Base-by-base conservation (phyloP, 2,329 filamentous ascomycete species). In the Claviceps arundinis region DNA sequence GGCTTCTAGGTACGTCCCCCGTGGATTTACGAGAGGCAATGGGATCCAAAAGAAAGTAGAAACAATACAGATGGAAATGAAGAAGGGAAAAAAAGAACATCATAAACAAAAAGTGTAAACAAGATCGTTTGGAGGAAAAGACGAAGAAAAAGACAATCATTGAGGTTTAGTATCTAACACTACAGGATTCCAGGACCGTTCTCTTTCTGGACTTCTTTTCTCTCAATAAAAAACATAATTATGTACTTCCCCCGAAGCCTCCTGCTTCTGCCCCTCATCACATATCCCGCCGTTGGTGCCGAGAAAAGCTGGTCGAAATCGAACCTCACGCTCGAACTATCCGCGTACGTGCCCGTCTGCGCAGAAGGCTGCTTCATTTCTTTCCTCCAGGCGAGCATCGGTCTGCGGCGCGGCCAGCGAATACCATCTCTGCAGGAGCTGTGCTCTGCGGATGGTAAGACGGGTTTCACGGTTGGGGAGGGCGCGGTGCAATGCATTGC, bases 381-480 rank as follows among this genome's bases (percentile, higher is more conserved):
- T 9, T 88, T 87, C 59, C 69, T 88, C 57, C 63, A 65, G n/a
- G 68, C 72, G 55, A 81, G 84, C 63, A 86, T 79, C 61, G 71
- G 73, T 38, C 59, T 63, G 19, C 66, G 64, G 48, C 61, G 64
- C 47, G 85, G 82, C 60, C 70, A 71, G 34, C 61, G 65, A 37
- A 67, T 68, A 14, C 71, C 75, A 11, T 73, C 81, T 26, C 63
- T 87, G 57, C 67, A 73, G 59, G 87, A 82, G 58, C 71, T 89
- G 6, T 89, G 85, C 64, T 73, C 74, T 40, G 72, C 73, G 53
- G 70, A 71, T 37, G 82, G 82, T 8, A 67, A 64, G 13, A 76
- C 76, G 34, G 82, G 81, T 9, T 84, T 81, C 59, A 88, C 85
- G 1, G 61, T 88, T 47, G 84, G 83, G n/a, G 85, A 89, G 66